Conservation (phyloP, 352 stramenopile genomes). For the Chrysophaeum taylorii region DNA sequence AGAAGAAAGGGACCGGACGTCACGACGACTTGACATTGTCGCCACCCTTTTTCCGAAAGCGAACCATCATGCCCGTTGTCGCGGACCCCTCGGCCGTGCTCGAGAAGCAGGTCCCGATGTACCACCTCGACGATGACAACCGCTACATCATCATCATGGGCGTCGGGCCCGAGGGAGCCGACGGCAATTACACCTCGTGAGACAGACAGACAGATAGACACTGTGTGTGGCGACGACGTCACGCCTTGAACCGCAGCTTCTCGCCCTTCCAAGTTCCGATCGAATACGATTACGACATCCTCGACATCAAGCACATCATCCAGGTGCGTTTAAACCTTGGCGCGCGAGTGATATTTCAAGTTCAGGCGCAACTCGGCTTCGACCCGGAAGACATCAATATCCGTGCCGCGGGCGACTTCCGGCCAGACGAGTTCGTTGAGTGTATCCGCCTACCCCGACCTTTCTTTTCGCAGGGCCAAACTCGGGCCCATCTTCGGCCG, state of each 20-base stretch:
- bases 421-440: slow-evolving; percentile 7
- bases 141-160: slow-evolving; percentile 13
- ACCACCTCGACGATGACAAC: slow-evolving; percentile 13
- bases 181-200: slow-evolving; percentile 9
- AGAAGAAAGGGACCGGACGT: no score
- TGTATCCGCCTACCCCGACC: no score
- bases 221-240: no score
- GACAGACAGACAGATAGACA: no score
- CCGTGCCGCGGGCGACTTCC: slow-evolving; percentile 2
- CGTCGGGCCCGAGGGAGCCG: background rate
- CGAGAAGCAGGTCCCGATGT: slow-evolving; percentile 11
- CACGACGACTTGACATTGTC: no score
- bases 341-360: no score
- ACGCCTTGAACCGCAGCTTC: no score
- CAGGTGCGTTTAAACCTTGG: no score
- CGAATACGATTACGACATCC: slow-evolving; percentile 13
- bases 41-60: no score
- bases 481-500: slow-evolving; percentile 2
- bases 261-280: slow-evolving; percentile 6
- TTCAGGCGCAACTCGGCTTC: slow-evolving; percentile 4
- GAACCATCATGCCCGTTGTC: slow-evolving; percentile 2
- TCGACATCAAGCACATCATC: slow-evolving; percentile 12
- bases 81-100: background rate
- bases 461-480: no score
- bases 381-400: slow-evolving; percentile 7